phyloP scores from a whole-genome alignment of 495 filamentous ascomycete genomes.

The Mytilinidion resinicola region DNA sequence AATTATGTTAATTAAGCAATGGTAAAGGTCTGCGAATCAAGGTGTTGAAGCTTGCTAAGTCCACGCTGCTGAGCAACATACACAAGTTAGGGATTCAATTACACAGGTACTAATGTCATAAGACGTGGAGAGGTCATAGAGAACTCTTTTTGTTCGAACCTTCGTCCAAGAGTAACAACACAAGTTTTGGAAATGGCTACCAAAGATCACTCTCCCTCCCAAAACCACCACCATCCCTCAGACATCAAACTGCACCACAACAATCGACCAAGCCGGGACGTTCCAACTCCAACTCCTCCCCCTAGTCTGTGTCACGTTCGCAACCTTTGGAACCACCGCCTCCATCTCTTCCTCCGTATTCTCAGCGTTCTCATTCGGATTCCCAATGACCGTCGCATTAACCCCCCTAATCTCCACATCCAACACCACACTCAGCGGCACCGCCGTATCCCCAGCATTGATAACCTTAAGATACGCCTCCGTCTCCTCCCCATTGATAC shows the following conservation, averaged over 20 bases:
- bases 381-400: slow-evolving; percentile 38
- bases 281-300: not conserved
- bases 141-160: no score
- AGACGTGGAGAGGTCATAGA: no score
- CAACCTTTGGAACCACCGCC: slow-evolving; percentile 15
- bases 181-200: no score
- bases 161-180: no score
- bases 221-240: not conserved
- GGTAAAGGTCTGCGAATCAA: no score
- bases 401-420: slow-evolving; percentile 30
- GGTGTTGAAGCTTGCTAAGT: no score
- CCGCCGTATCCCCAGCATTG: not conserved
- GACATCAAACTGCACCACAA: not conserved
- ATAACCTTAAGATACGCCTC: slow-evolving; percentile 32
- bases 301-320: not conserved
- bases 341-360: slow-evolving; percentile 35
- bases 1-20: no score
- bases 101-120: no score
- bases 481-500: slow-evolving; percentile 26
- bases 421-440: slow-evolving; percentile 18
- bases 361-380: slow-evolving; percentile 37
- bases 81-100: no score
- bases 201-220: no score
- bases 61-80: no score
- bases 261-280: no score